Evolutionary conservation across 2,329 filamentous ascomycete species (phyloP).

Genomic region (Fusarium equiseti): DNA sequence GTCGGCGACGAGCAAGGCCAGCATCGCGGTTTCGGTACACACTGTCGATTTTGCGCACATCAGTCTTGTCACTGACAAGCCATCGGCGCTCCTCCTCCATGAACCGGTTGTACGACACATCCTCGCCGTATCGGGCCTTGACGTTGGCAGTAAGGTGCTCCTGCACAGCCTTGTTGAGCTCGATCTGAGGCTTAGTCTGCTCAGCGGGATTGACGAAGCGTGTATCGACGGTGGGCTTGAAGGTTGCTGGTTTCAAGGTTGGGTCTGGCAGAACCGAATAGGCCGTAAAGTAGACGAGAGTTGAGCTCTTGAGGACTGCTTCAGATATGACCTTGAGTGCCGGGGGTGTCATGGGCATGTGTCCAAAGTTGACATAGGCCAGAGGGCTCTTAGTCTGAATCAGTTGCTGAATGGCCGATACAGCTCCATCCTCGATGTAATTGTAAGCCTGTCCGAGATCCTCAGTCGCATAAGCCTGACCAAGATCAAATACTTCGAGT

Average conservation of each 20-base stretch:
- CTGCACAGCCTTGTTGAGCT: slow-evolving; percentile 48
- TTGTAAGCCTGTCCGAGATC: slow-evolving; percentile 62
- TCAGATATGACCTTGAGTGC: slow-evolving; percentile 47
- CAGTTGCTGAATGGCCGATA: slow-evolving; percentile 52
- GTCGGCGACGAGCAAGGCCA: slow-evolving; percentile 51
- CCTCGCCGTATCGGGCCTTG: slow-evolving; percentile 48
- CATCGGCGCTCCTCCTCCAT: slow-evolving; percentile 55
- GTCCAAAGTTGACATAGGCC: slow-evolving; percentile 58
- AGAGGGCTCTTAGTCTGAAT: slow-evolving; percentile 51
- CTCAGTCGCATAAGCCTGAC: slow-evolving; percentile 60
- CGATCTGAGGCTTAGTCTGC: slow-evolving; percentile 44
- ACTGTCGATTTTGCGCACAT: slow-evolving; percentile 59
- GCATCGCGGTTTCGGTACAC: slow-evolving; percentile 59
- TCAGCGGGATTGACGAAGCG: slow-evolving; percentile 43
- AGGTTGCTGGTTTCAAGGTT: slow-evolving; percentile 37
- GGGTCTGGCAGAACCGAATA: slow-evolving; percentile 53
- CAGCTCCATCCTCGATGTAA: slow-evolving; percentile 57
- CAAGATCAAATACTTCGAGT: slow-evolving; percentile 57
- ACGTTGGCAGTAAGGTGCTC: slow-evolving; percentile 51
- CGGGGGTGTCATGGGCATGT: slow-evolving; percentile 51
- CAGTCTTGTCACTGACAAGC: slow-evolving; percentile 54
- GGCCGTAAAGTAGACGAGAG: slow-evolving; percentile 55
- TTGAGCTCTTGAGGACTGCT: slow-evolving; percentile 48
- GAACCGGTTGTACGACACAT: slow-evolving; percentile 50
- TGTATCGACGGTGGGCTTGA: slow-evolving; percentile 48